phyloP scores from a whole-genome alignment of 2,329 filamentous ascomycete species.

The Talaromyces atroroseus region DNA sequence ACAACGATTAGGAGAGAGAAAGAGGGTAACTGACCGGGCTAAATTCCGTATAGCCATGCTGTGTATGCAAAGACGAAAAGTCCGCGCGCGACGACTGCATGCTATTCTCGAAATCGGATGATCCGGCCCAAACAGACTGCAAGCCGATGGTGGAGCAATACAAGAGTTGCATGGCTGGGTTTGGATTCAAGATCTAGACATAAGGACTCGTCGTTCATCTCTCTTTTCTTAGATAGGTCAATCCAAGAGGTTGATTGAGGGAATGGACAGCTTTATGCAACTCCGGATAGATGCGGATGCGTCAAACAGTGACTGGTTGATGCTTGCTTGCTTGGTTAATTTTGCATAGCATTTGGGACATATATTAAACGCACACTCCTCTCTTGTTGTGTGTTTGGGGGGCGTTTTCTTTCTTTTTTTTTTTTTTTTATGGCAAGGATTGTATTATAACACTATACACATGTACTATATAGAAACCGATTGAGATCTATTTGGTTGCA shows the following conservation, averaged over 20 bases:
- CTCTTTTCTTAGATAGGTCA: conserved; percentile 3
- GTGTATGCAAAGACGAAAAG: conserved; percentile 96
- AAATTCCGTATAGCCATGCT: conserved; percentile 62
- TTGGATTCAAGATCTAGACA: conserved; percentile 65
- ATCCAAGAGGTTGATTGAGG: neutral
- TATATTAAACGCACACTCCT: conserved; percentile 2
- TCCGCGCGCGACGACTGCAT: conserved; percentile 92
- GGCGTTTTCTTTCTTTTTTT: neutral
- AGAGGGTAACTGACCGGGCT: conserved; percentile 1
- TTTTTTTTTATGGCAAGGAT: neutral
- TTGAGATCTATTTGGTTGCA: neutral
- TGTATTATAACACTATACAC: neutral
- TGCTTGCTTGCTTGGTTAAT: neutral
- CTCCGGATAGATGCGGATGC: neutral
- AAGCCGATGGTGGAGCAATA: conserved; percentile 77
- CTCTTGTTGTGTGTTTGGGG: neutral
- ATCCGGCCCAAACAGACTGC: conserved; percentile 75
- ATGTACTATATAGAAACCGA: conserved; percentile 3
- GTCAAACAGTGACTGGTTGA: neutral
- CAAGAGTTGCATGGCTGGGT: conserved; percentile 85
- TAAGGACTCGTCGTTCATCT: neutral
- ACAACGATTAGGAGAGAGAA: neutral
- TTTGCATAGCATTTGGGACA: conserved; percentile 7
- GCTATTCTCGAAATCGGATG: conserved; percentile 83
- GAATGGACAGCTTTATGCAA: neutral